Evolutionary conservation across 495 filamentous ascomycete species (phyloP), one percentile per base, ranked within the genome.

Genomic region (Venustampulla echinocandica): DNA sequence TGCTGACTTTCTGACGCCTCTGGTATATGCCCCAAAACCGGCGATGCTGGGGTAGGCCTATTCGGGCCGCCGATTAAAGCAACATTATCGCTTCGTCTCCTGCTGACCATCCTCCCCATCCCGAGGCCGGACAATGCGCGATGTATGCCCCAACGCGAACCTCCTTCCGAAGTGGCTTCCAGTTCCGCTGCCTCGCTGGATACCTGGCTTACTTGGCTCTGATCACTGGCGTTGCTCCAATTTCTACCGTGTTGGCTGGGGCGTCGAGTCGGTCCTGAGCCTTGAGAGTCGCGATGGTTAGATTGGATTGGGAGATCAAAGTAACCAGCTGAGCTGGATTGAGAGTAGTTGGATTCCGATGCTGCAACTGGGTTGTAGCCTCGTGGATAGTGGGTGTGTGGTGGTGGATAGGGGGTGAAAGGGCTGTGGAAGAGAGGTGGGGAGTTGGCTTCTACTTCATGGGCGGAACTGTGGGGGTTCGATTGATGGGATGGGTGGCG

Each of bases 151-250:
- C 46, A 54, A 19, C 42, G 23, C 13, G 40, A 17, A 4, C 17
- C 25, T 3, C 39, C 25, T 14, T 54, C 51, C 48, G 25, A 15
- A 17, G 40, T 42, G 2, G 39, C 43, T 24, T 51, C 53, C 2
- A 53, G 44, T 21, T 57, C 54, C 18, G 47, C 38, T 1, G 40
- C 19, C 2, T 34, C 37, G 34, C 48, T 55, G 17, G 46, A 47
- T 4, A 10, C 38, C 33, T 49, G 42, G 23, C 46, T 50, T 0
- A 49, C 25, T 21, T n/a, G 21, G 22, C 47, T 55, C 19, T 42
- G 41, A 20, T 52, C 43, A 28, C 49, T 53, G 1, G 45, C 49
- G 19, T 46, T 42, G 42, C 49, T 53, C 54, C 54, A 56, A 36
- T 56, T 38, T 19, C 54, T 35, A 10, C 28, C 14, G 32, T 57